These are phyloP conservation scores for Malus asiatica DNA, from an alignment of 306 rosid species.

Conservation along the genomic window DNA sequence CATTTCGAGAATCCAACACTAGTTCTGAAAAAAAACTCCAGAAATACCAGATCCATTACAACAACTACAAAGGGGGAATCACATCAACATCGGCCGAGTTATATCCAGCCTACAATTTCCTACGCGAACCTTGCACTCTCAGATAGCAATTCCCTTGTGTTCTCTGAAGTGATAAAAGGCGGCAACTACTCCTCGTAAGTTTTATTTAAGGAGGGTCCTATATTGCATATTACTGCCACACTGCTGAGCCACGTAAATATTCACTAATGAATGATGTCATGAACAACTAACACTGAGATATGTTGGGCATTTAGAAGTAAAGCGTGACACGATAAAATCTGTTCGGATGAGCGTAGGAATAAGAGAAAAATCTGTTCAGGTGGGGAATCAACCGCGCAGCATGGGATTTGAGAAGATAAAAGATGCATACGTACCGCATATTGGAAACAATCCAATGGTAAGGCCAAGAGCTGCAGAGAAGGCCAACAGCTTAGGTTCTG, in stretches of 20 bases:
- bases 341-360: not conserved
- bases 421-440: constrained; percentile 48
- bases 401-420: not conserved
- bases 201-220: not conserved
- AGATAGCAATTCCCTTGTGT: not conserved
- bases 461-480: constrained; percentile 86
- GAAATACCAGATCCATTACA: not conserved
- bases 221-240: not conserved
- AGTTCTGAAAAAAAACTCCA: not conserved
- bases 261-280: not conserved
- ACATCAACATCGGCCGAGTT: not conserved
- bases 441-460: constrained; percentile 84
- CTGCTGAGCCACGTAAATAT: not conserved
- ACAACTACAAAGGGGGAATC: not conserved
- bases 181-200: not conserved
- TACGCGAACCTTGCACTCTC: not conserved
- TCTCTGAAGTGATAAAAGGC: not conserved
- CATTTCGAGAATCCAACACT: not conserved
- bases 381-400: not conserved
- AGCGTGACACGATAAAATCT: not conserved
- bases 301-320: not conserved
- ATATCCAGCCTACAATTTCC: not conserved
- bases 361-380: not conserved
- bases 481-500: constrained; percentile 79
- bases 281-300: not conserved